These are phyloP conservation scores for Lentinus brumalis DNA, from an alignment of 768 basidiomycete genomes.

Conservation along the genomic window DNA sequence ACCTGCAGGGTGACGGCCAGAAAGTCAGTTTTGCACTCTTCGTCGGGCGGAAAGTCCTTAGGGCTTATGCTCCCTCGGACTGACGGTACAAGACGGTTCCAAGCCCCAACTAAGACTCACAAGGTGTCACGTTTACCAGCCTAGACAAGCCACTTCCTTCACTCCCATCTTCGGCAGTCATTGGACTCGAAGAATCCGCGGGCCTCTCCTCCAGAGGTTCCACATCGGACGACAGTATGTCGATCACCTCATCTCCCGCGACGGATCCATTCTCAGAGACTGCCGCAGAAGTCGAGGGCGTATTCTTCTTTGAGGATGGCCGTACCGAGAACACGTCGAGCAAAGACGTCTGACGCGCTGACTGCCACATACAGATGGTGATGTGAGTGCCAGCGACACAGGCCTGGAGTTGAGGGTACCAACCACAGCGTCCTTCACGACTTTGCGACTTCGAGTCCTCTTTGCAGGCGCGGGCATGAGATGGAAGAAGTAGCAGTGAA, in stretches of 20 bases:
- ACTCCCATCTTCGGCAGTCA: neutral
- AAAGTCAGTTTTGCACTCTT: neutral
- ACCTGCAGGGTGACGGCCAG: too few relatives aligned
- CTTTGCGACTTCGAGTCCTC: neutral
- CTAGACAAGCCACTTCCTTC: neutral
- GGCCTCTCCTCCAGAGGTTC: slow-evolving; percentile 1
- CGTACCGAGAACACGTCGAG: slow-evolving; percentile 13
- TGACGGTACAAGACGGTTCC: neutral
- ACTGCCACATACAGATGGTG: neutral
- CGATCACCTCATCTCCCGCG: slow-evolving; percentile 2
- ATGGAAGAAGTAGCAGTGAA: neutral
- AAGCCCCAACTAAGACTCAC: neutral
- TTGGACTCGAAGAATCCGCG: neutral
- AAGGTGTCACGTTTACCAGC: neutral
- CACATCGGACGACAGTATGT: slow-evolving; percentile 12
- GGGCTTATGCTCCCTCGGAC: neutral
- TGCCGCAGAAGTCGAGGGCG: slow-evolving; percentile 9
- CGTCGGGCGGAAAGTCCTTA: neutral
- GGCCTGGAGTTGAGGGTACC: neutral
- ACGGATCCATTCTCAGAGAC: slow-evolving; percentile 12
- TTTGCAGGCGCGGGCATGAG: neutral
- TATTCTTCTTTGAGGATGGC: neutral
- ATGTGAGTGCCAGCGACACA: neutral
- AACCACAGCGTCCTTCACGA: slow-evolving; percentile 8
- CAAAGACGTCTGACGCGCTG: slow-evolving; percentile 18